These are phyloP conservation scores for Priceomyces melissophilus DNA, from an alignment of 805 yeast genomes.

Conservation along the genomic window DNA sequence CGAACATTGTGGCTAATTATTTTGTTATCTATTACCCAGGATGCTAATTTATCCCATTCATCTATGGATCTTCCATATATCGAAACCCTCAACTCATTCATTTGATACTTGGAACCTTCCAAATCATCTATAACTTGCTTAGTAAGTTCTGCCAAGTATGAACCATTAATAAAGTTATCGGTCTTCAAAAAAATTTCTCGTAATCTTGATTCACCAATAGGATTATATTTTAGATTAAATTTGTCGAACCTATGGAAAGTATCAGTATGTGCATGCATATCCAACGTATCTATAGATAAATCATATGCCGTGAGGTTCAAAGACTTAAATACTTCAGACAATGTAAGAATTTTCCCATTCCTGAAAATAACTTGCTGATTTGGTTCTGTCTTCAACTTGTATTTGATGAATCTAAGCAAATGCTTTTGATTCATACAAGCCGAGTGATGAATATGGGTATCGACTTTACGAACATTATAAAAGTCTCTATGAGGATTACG, in stretches of 20 bases:
- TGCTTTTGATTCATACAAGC: constrained; percentile 99
- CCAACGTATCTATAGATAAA: constrained; percentile 91
- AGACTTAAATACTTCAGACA: constrained; percentile 88
- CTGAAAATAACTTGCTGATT: constrained; percentile 90
- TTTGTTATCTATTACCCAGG: constrained; percentile 93
- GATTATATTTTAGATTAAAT: constrained; percentile 94
- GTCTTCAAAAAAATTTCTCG: constrained; percentile 95
- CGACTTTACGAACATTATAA: constrained; percentile 94
- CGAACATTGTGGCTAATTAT: constrained; percentile 90
- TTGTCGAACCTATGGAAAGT: constrained; percentile 97
- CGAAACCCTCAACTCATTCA: constrained; percentile 94
- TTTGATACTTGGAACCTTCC: constrained; percentile 93
- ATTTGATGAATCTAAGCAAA: constrained; percentile 87
- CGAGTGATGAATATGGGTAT: constrained; percentile 97
- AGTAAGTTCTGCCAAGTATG: constrained; percentile 89
- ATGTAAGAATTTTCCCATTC: constrained; percentile 83
- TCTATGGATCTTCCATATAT: constrained; percentile 84
- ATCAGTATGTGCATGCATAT: constrained; percentile 99
- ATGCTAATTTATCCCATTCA: constrained; percentile 95
- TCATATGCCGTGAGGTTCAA: constrained; percentile 91
- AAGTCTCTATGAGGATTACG: constrained; percentile 96
- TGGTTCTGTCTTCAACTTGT: constrained; percentile 82
- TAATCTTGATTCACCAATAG: constrained; percentile 95
- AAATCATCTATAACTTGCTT: constrained; percentile 91
- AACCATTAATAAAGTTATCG: constrained; percentile 86